Conservation (phyloP, 1,284 basidiomycete species). For the Heterobasidion annosum region DNA sequence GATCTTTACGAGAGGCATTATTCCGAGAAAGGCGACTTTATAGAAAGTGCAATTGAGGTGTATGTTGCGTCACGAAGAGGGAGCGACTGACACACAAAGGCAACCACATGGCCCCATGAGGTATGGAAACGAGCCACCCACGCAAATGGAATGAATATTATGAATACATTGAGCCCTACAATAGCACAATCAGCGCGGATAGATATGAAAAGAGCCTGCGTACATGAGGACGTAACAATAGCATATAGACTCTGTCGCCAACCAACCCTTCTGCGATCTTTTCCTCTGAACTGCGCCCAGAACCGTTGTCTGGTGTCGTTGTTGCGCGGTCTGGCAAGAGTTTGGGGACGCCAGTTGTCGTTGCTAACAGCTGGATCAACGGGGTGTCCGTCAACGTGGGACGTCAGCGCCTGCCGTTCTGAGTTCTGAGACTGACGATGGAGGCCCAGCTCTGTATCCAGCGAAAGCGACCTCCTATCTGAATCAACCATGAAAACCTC, state of each 20-base stretch:
- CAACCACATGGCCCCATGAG: conserved; percentile 13
- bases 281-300: conserved; percentile 42
- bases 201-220: conserved; percentile 13
- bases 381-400: neutral
- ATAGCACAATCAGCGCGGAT: neutral
- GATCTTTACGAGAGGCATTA: conserved; percentile 41
- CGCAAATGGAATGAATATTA: conserved; percentile 55
- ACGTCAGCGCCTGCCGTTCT: neutral
- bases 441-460: neutral
- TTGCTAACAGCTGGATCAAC: neutral
- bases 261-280: conserved; percentile 37
- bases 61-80: neutral
- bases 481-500: too few species aligned
- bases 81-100: conserved; percentile 11
- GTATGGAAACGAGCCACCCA: conserved; percentile 48
- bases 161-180: conserved; percentile 49
- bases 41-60: neutral
- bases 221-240: conserved; percentile 45
- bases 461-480: neutral
- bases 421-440: neutral
- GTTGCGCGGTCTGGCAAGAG: neutral
- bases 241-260: conserved; percentile 35
- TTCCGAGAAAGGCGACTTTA: conserved; percentile 37
- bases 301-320: conserved; percentile 15
- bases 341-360: neutral